Evolutionary conservation across 2,329 filamentous ascomycete genomes (phyloP).

Genomic region (Stemphylium vesicarium): DNA sequence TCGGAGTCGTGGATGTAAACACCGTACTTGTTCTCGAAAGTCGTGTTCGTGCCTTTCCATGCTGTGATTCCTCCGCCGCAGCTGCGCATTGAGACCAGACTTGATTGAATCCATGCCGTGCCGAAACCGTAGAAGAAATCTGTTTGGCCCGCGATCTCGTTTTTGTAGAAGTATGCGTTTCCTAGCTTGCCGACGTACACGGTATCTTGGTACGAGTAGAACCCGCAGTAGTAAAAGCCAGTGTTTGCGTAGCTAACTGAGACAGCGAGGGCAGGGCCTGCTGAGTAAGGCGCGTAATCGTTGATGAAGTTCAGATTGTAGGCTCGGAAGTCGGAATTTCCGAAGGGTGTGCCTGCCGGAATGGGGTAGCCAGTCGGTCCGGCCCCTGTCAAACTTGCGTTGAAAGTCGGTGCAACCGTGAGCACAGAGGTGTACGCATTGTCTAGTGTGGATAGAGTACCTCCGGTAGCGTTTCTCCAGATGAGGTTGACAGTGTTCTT

Average conservation of each 20-base stretch:
- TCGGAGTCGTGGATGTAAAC: constrained; percentile 66
- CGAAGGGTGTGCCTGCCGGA: constrained; percentile 66
- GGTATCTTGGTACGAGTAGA: constrained; percentile 73
- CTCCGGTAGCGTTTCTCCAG: constrained; percentile 64
- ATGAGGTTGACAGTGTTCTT: constrained; percentile 63
- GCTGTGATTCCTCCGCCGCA: constrained; percentile 73
- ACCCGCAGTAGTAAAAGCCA: constrained; percentile 70
- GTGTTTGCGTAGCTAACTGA: constrained; percentile 68
- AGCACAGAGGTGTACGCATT: constrained; percentile 68
- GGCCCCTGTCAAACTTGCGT: constrained; percentile 66
- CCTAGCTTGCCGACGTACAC: constrained; percentile 72
- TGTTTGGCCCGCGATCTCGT: constrained; percentile 67
- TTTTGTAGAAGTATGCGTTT: constrained; percentile 68
- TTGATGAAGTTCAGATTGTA: constrained; percentile 74
- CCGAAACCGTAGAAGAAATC: constrained; percentile 75
- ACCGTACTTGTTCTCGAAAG: constrained; percentile 70
- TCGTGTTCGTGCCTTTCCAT: constrained; percentile 73
- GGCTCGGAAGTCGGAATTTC: constrained; percentile 66
- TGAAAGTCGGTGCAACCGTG: constrained; percentile 68
- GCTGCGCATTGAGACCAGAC: constrained; percentile 61
- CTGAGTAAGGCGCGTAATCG: constrained; percentile 59
- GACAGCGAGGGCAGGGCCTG: constrained; percentile 66
- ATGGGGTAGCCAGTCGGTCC: constrained; percentile 69
- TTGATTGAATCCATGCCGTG: constrained; percentile 65
- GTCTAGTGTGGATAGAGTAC: constrained; percentile 55